These are phyloP conservation scores for Phytophthora brassicae DNA, from an alignment of 352 stramenopile genomes.

Conservation along the genomic window DNA sequence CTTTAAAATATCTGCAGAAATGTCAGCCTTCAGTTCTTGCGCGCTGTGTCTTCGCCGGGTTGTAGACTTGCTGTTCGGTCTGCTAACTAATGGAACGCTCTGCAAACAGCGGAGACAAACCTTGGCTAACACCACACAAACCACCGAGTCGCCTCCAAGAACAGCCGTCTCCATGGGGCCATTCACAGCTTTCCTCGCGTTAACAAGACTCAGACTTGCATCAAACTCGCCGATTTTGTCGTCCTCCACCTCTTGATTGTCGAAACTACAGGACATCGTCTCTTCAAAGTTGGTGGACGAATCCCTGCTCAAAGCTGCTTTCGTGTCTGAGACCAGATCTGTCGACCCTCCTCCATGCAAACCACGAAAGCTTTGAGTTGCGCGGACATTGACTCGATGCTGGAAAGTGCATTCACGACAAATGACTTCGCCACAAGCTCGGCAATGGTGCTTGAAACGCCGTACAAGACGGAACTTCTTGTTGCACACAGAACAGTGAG, in stretches of 20 bases:
- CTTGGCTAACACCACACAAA: conserved; percentile 59
- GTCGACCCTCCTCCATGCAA: conserved; percentile 19
- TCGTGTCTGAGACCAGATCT: conserved; percentile 16
- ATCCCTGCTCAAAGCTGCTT: conserved; percentile 4
- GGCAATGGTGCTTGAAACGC: conserved; percentile 72
- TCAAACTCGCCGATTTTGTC: conserved; percentile 20
- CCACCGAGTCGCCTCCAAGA: conserved; percentile 20
- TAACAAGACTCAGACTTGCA: conserved; percentile 28
- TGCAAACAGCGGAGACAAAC: conserved; percentile 64
- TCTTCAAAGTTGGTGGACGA: conserved; percentile 25
- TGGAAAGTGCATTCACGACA: conserved; percentile 55
- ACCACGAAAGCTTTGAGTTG: conserved; percentile 28
- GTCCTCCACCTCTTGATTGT: conserved; percentile 26
- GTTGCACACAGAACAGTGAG: conserved; percentile 56
- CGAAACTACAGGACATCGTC: conserved; percentile 37
- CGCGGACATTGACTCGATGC: conserved; percentile 42
- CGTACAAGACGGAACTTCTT: conserved; percentile 60
- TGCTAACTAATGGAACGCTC: conserved; percentile 40
- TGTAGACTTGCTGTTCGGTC: conserved; percentile 31
- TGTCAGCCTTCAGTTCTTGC: conserved; percentile 7
- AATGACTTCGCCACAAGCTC: conserved; percentile 71
- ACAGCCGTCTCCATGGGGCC: conserved; percentile 25
- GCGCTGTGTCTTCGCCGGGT: conserved; percentile 27
- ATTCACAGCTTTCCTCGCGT: conserved; percentile 30
- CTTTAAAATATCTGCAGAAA: conserved; percentile 1